Base-by-base conservation (phyloP, 2,329 filamentous ascomycete genomes). In the Fusarium pseudocircinatum region DNA sequence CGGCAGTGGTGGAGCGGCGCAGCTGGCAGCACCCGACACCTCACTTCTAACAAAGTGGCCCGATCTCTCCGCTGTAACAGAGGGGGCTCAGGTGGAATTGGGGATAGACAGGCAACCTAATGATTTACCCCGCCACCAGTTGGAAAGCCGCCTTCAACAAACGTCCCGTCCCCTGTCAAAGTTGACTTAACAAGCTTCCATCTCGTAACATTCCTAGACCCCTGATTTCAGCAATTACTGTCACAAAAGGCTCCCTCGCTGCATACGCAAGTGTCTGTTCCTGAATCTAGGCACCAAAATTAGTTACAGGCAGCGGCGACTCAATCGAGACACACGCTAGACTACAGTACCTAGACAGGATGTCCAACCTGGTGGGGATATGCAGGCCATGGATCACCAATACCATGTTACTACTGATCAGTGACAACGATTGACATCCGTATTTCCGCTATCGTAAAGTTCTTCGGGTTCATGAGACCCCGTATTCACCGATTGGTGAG, bases 71-170 rank as follows among this genome's bases (percentile, higher is more conserved):
- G 28, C 42, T 56, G 20, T 32, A n/a, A 49, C 52, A 37, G 34
- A 60, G 43, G 59, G 42, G 68, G 52, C 60, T 47, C 26, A 40
- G 57, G 26, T 58, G 56, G 53, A 40, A 32, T 56, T 43, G 53
- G 37, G n/a, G 37, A 56, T 32, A 42, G 53, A 44, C 43, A 42
- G 30, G 59, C 34, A 47, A 28, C 26, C 26, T 28, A 28, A 50
- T 46, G 44, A 46, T 57, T 39, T 64, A 69, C 67, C 67, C 67
- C 67, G 66, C 66, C 66, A 64, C 66, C 40, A 52, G 39, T 50
- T 36, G 40, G 28, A 47, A 58, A 14, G 18, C 43, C 18, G 26
- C 18, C 39, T 58, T 20, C n/a, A 47, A 28, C 24, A 30, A 61
- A 60, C 28, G 44, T 59, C 24, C 15, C 15, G 44, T 58, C 22